Percentiles rank a stretch among this genome's conserved stretches.
Conservation (phyloP, 805 yeast species). For the Spathaspora sp. region DNA sequence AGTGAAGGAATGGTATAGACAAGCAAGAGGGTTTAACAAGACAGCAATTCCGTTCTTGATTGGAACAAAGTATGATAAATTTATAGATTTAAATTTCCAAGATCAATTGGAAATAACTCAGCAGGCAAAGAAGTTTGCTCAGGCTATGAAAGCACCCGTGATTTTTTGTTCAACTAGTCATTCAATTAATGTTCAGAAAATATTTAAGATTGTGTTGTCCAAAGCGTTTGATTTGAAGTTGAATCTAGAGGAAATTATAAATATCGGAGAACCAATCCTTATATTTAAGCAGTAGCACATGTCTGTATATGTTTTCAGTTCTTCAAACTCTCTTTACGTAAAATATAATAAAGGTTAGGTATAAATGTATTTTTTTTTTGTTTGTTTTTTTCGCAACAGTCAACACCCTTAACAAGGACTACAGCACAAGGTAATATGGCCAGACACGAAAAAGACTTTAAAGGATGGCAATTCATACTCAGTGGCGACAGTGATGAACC, state of each 20-base stretch:
- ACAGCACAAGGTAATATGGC: constrained; percentile 14
- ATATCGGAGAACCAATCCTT: constrained; percentile 88
- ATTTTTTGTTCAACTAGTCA: constrained; percentile 89
- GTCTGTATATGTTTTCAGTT: neutral
- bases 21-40: constrained; percentile 82
- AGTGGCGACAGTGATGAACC: neutral
- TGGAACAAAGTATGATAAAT: constrained; percentile 91
- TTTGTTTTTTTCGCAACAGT: neutral
- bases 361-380: neutral
- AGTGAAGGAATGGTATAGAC: constrained; percentile 93
- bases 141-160: constrained; percentile 81
- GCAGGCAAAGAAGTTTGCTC: constrained; percentile 80
- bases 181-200: constrained; percentile 89
- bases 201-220: constrained; percentile 84
- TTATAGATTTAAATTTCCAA: constrained; percentile 70
- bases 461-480: constrained; percentile 32
- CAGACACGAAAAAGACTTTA: constrained; percentile 6
- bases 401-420: neutral
- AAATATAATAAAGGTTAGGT: neutral
- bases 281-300: constrained; percentile 43
- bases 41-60: constrained; percentile 88
- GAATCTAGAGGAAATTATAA: constrained; percentile 77
- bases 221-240: constrained; percentile 85
- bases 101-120: constrained; percentile 83
- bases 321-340: neutral